phyloP scores from a whole-genome alignment of 345 rosid species.

The Garcia nutans region DNA sequence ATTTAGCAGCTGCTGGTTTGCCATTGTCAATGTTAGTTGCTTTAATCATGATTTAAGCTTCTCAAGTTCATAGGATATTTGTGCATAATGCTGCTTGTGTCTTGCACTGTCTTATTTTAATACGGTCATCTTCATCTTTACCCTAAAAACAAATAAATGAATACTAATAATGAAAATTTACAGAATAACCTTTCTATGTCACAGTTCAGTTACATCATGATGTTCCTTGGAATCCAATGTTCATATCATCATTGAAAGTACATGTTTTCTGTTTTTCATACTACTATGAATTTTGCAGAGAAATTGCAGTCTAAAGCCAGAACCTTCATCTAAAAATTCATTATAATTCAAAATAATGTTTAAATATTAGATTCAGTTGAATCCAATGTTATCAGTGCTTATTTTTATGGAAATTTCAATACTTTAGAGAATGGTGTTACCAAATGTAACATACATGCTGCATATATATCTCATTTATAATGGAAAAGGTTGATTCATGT shows the following conservation, averaged over 20 bases:
- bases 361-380: neutral
- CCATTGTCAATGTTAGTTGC: slow-evolving; percentile 61
- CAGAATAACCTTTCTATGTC: neutral
- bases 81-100: neutral
- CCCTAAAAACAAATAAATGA: neutral
- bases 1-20: slow-evolving; percentile 85
- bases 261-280: neutral
- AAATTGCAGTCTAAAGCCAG: neutral
- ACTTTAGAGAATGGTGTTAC: neutral
- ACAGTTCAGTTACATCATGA: neutral
- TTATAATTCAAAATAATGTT: neutral
- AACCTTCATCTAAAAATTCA: neutral
- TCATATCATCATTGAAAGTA: neutral
- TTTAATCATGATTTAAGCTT: neutral
- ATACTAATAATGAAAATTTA: neutral
- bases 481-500: neutral
- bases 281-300: neutral
- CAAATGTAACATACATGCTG: neutral
- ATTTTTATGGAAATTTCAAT: neutral
- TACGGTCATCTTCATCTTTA: neutral
- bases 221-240: neutral
- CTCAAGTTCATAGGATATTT: slow-evolving; percentile 1
- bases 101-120: neutral
- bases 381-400: neutral
- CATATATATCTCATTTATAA: neutral